phyloP scores from a whole-genome alignment of 1,284 basidiomycete genomes.

The Clitocybe nebularis region DNA sequence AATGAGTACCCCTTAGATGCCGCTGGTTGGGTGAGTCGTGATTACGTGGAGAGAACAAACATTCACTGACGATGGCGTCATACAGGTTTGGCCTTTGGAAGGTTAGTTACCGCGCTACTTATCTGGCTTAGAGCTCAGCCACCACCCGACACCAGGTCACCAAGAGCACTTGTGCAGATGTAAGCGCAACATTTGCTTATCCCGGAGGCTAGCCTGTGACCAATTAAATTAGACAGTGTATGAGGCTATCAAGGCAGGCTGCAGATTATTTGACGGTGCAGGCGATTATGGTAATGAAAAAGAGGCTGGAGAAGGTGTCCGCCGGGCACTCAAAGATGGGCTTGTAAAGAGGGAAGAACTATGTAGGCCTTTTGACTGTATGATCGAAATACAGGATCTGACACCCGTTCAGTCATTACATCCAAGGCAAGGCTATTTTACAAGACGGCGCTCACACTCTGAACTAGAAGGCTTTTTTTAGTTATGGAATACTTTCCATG shows the following conservation, averaged over 20 bases:
- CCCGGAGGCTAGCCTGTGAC: background rate
- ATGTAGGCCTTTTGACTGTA: conserved; percentile 46
- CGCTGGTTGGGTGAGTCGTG: conserved; percentile 51
- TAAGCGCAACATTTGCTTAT: conserved; percentile 23
- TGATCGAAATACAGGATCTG: too few species aligned
- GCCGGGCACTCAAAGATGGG: conserved; percentile 71
- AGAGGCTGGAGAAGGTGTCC: conserved; percentile 75
- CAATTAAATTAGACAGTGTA: conserved; percentile 49
- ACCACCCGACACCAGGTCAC: conserved; percentile 39
- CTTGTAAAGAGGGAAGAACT: conserved; percentile 74
- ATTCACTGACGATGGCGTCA: background rate
- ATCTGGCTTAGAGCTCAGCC: conserved; percentile 9
- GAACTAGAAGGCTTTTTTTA: conserved; percentile 24
- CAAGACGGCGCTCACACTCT: conserved; percentile 7
- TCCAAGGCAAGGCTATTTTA: conserved; percentile 48
- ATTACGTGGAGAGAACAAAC: background rate
- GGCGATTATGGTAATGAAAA: conserved; percentile 85
- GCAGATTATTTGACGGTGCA: conserved; percentile 82
- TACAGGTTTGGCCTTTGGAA: conserved; percentile 70
- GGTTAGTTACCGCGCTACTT: conserved; percentile 25
- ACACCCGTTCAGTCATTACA: conserved; percentile 50
- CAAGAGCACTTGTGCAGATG: conserved; percentile 55
- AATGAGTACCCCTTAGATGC: too few species aligned
- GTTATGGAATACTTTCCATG: conserved; percentile 84
- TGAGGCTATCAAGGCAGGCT: conserved; percentile 69